Conservation (phyloP, 106 monocot species). For the Dendrobium catenatum region DNA sequence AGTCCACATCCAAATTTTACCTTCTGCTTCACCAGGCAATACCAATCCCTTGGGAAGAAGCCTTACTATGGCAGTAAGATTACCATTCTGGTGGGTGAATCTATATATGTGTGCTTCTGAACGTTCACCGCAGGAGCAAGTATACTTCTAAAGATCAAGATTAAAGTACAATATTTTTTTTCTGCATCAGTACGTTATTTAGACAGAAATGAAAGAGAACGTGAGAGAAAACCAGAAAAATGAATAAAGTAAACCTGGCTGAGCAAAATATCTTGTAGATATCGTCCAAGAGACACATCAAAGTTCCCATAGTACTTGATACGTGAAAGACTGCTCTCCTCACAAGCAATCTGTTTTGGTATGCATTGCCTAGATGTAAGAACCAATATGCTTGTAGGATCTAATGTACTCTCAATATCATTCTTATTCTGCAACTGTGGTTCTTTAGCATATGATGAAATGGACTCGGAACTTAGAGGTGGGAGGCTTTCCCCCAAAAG, state of each 20-base stretch:
- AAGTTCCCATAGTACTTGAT: constrained; percentile 87
- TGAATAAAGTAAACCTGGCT: constrained; percentile 45
- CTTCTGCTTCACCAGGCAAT: constrained; percentile 56
- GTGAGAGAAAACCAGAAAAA: not conserved
- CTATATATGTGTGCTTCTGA: constrained; percentile 71
- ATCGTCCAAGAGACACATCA: constrained; percentile 76
- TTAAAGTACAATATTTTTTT: not conserved
- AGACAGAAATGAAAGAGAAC: not conserved
- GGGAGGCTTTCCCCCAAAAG: constrained; percentile 12
- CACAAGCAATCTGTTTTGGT: constrained; percentile 54
- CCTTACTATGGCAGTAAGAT: constrained; percentile 64
- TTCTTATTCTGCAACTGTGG: constrained; percentile 11
- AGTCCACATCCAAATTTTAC: constrained; percentile 99
- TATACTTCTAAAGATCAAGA: constrained; percentile 39
- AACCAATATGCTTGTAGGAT: constrained; percentile 71
- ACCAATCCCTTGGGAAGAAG: constrained; percentile 13
- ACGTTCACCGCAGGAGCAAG: constrained; percentile 62
- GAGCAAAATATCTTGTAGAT: constrained; percentile 70
- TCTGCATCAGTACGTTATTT: not conserved
- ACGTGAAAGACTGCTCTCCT: constrained; percentile 72
- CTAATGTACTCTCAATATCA: constrained; percentile 36
- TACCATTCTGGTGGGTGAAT: constrained; percentile 87
- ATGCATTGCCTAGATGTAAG: constrained; percentile 54
- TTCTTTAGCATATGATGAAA: constrained; percentile 16
- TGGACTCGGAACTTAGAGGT: constrained; percentile 18